phyloP scores from a whole-genome alignment of 768 basidiomycete species.

The Naganishia vishniacii region DNA sequence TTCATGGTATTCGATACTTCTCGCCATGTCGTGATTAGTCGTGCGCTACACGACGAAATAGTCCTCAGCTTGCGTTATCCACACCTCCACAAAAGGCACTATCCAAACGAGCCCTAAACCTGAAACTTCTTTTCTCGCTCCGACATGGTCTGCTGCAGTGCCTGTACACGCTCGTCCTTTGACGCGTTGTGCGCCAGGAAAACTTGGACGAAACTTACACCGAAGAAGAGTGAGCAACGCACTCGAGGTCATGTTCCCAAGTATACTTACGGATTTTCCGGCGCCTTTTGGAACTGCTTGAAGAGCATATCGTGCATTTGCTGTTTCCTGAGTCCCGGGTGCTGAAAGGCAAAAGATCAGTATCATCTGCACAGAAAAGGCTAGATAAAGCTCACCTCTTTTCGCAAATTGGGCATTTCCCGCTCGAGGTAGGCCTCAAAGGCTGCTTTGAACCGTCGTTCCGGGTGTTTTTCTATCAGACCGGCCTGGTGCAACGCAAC shows the following conservation, averaged over 20 bases:
- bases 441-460: slow-evolving; percentile 92
- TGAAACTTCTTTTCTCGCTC: slow-evolving; percentile 44
- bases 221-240: slow-evolving; percentile 7
- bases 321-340: slow-evolving; percentile 81
- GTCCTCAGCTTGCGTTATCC: background rate
- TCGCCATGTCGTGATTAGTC: background rate
- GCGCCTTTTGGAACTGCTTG: slow-evolving; percentile 94
- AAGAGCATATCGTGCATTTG: slow-evolving; percentile 88
- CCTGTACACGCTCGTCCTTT: slow-evolving; percentile 77
- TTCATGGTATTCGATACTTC: background rate
- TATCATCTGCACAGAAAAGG: slow-evolving; percentile 11
- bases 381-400: slow-evolving; percentile 52
- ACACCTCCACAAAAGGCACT: background rate
- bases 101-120: slow-evolving; percentile 24
- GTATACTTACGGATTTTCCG: slow-evolving; percentile 90
- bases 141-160: slow-evolving; percentile 56
- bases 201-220: slow-evolving; percentile 76
- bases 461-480: slow-evolving; percentile 80
- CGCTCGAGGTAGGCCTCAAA: slow-evolving; percentile 83
- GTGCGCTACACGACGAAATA: background rate
- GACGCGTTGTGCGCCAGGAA: slow-evolving; percentile 73
- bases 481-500: slow-evolving; percentile 59
- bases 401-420: slow-evolving; percentile 70
- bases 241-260: background rate
- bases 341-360: slow-evolving; percentile 51